Conservation (phyloP, 805 yeast genomes). For the Candida tallmaniae region DNA sequence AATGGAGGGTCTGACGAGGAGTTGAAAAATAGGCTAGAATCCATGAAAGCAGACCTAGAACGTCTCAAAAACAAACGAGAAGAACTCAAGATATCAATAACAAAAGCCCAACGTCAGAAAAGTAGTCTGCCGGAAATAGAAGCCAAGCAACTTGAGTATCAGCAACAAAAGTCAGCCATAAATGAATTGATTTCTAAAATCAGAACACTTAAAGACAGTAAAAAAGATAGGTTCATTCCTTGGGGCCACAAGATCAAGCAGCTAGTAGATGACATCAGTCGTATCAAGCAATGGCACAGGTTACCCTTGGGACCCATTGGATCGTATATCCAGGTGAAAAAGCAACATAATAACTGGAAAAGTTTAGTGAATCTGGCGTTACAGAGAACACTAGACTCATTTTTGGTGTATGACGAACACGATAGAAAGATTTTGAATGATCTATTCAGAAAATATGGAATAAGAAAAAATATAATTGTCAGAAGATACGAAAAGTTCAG, state of each 20-base stretch:
- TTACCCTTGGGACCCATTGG: constrained; percentile 84
- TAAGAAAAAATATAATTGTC: constrained; percentile 38
- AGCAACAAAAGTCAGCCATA: not conserved
- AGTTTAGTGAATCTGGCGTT: constrained; percentile 56
- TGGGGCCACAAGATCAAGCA: constrained; percentile 46
- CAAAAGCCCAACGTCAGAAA: constrained; percentile 13
- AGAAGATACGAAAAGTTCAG: constrained; percentile 57
- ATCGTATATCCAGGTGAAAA: constrained; percentile 49
- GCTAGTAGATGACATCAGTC: constrained; percentile 40
- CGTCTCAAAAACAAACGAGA: not conserved
- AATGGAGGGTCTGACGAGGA: constrained; percentile 43
- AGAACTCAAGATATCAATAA: too few species aligned
- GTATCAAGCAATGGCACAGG: constrained; percentile 27
- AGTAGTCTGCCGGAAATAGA: constrained; percentile 2
- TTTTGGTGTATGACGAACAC: constrained; percentile 58
- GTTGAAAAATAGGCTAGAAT: constrained; percentile 14
- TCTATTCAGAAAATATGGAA: constrained; percentile 24
- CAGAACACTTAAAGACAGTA: constrained; percentile 14
- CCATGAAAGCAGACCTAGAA: not conserved
- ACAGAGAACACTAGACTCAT: constrained; percentile 49
- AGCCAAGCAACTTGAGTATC: constrained; percentile 10
- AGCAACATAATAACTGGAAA: constrained; percentile 52
- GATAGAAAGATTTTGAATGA: constrained; percentile 45
- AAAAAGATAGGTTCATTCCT: constrained; percentile 38
- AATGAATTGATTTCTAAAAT: constrained; percentile 9